phyloP scores from a whole-genome alignment of 225 moss, liverwort and hornwort genomes.

The Rhytidiadelphus loreus region DNA sequence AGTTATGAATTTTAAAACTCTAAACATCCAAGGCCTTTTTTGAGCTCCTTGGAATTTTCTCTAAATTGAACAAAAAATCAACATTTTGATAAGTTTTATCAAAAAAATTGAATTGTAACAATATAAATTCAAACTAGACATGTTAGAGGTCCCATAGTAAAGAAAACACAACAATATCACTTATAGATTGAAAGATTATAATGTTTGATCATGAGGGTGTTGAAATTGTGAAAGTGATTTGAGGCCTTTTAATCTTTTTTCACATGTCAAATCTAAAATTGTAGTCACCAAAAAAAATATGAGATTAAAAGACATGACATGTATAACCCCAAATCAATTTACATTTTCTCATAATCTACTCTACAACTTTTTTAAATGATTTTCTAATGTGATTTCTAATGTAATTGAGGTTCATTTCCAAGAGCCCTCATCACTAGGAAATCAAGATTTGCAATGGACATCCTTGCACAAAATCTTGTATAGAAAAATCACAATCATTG shows the following conservation, averaged over 20 bases:
- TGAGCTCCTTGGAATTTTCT: background rate
- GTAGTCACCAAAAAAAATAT: background rate
- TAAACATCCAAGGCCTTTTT: no score
- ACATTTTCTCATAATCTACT: no score
- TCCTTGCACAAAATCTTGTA: no score
- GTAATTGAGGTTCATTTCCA: no score
- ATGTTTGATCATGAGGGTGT: background rate
- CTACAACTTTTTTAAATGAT: no score
- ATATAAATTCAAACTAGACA: background rate
- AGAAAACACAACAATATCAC: background rate
- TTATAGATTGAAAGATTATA: background rate
- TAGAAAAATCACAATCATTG: no score
- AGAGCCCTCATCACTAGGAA: no score
- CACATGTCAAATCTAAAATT: background rate
- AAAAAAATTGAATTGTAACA: fast-evolving
- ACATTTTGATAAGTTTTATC: no score
- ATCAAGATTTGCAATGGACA: no score
- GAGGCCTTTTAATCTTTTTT: background rate
- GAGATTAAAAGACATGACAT: no score
- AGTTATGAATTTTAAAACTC: background rate
- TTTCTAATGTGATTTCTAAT: no score
- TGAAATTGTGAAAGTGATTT: background rate
- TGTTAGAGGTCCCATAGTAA: background rate
- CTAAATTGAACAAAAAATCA: background rate
- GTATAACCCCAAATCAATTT: no score